These are phyloP conservation scores for Posidonia australis DNA, from an alignment of 106 monocot species.

Conservation along the genomic window DNA sequence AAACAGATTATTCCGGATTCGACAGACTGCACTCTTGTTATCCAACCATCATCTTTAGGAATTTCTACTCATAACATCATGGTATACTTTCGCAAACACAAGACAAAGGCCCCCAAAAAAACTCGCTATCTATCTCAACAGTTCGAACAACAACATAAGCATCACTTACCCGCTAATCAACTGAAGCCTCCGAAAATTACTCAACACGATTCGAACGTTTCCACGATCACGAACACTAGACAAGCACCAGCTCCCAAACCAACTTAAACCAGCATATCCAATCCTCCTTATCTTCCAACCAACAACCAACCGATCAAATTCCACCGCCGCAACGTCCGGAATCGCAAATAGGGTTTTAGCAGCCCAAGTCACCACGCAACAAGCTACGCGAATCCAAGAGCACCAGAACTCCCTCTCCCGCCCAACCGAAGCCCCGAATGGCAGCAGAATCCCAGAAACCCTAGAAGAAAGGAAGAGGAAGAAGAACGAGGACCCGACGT, in stretches of 20 bases:
- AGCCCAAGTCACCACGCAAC: background rate
- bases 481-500: background rate
- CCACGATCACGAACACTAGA: background rate
- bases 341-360: background rate
- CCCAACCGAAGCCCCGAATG: background rate
- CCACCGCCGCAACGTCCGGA: background rate
- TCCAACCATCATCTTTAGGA: background rate
- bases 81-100: background rate
- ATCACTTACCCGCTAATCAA: background rate
- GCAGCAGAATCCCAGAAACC: constrained; percentile 2
- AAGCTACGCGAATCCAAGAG: background rate
- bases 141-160: too few relatives aligned
- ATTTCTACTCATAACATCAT: background rate
- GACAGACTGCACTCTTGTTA: background rate
- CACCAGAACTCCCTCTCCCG: background rate
- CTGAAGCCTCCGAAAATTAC: background rate
- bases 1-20: background rate
- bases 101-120: background rate
- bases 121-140: background rate
- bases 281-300: background rate
- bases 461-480: background rate
- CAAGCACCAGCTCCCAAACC: background rate
- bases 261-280: background rate
- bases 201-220: background rate
- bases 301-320: background rate